phyloP scores from a whole-genome alignment of 2,329 filamentous ascomycete genomes.

The Apiospora rasikravindrae region DNA sequence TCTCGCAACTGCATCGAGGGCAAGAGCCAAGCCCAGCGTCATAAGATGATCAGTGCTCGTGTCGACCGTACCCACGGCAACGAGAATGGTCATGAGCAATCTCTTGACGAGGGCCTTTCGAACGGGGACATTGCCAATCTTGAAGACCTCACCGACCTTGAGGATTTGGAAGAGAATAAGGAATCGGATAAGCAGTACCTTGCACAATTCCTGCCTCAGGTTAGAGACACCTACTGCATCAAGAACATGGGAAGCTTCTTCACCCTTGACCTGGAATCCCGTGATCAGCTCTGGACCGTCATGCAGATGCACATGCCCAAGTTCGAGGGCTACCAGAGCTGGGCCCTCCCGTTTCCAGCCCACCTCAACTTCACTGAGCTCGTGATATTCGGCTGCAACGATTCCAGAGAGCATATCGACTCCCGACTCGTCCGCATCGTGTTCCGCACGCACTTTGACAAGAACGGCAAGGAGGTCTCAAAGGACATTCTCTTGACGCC shows the following conservation, averaged over 20 bases:
- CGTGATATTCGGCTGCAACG: accelerated
- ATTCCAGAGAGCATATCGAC: background rate
- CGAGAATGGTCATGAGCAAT: no score
- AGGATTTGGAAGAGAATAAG: background rate
- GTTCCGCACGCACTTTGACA: background rate
- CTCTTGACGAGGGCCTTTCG: no score
- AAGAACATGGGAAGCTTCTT: background rate
- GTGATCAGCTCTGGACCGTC: background rate
- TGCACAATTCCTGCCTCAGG: background rate
- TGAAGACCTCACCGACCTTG: background rate
- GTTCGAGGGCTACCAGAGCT: background rate
- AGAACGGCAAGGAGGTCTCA: background rate
- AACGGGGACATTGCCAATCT: no score
- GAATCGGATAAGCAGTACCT: no score
- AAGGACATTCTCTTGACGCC: background rate
- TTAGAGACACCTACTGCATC: background rate
- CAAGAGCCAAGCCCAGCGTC: no score
- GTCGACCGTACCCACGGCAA: no score
- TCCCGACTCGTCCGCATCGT: background rate
- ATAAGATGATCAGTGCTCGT: no score
- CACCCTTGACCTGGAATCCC: background rate
- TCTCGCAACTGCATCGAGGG: no score
- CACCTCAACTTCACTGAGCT: background rate
- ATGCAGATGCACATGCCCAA: background rate
- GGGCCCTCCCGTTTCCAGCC: background rate